phyloP scores from a whole-genome alignment of 169 alveolate genomes.

The Eimeria necatrix region DNA sequence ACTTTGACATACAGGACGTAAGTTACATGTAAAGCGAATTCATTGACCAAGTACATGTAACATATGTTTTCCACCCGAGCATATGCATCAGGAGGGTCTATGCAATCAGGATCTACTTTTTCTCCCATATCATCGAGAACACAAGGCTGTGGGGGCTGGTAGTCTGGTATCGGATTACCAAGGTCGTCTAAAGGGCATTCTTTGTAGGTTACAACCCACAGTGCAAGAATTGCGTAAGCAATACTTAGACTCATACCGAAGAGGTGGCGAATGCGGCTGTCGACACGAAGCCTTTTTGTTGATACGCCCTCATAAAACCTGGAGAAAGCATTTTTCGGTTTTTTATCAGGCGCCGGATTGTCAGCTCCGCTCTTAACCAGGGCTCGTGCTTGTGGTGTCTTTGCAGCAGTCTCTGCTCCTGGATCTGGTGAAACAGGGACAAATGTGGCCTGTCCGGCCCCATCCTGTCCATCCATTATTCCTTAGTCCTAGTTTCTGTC shows the following conservation, averaged over 20 bases:
- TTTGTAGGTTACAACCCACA: slow-evolving; percentile 44
- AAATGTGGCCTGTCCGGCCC: neutral
- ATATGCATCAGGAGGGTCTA: slow-evolving; percentile 73
- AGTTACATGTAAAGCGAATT: slow-evolving; percentile 52
- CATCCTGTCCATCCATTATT: slow-evolving; percentile 22
- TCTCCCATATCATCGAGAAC: slow-evolving; percentile 45
- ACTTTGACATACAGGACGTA: slow-evolving; percentile 75
- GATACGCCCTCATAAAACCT: neutral
- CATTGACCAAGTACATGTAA: slow-evolving; percentile 66
- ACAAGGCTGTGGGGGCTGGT: slow-evolving; percentile 46
- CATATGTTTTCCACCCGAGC: slow-evolving; percentile 56
- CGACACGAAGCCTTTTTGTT: neutral
- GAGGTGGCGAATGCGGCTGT: slow-evolving; percentile 51
- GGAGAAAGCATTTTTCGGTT: neutral
- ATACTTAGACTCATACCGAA: slow-evolving; percentile 45
- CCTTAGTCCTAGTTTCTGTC: neutral
- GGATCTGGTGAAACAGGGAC: slow-evolving; percentile 33
- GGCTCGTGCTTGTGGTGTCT: slow-evolving; percentile 1
- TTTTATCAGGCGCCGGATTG: neutral
- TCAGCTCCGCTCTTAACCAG: slow-evolving; percentile 48
- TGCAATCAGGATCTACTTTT: slow-evolving; percentile 39
- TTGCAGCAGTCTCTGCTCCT: neutral
- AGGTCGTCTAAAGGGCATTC: slow-evolving; percentile 62
- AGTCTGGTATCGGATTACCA: slow-evolving; percentile 38
- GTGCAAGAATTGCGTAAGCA: slow-evolving; percentile 7